Percentiles rank a stretch among this genome's conserved stretches.
These are phyloP conservation scores for Podospora conica DNA, from an alignment of 495 filamentous ascomycete genomes.

Conservation along the genomic window DNA sequence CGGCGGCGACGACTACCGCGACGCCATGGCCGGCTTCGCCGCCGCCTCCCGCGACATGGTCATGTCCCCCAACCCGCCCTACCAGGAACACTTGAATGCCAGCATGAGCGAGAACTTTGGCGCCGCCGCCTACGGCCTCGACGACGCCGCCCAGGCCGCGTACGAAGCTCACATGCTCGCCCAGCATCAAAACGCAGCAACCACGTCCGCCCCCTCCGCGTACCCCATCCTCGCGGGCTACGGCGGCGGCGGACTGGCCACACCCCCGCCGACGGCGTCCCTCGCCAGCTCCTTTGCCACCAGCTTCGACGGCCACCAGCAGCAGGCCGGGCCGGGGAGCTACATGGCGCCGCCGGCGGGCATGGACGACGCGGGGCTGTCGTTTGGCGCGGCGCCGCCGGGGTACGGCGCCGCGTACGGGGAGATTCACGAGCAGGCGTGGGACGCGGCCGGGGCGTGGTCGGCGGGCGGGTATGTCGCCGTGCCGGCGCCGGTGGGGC, in stretches of 20 bases:
- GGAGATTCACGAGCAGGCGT: background rate
- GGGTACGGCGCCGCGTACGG: background rate
- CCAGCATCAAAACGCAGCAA: background rate
- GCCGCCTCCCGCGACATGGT: slow-evolving; percentile 27
- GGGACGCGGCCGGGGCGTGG: background rate
- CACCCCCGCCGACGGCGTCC: slow-evolving; percentile 28
- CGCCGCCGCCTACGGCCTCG: slow-evolving; percentile 23
- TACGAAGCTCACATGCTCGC: slow-evolving; percentile 16
- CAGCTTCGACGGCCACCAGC: slow-evolving; percentile 14
- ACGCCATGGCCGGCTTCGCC: slow-evolving; percentile 14
- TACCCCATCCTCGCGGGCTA: slow-evolving; percentile 18
- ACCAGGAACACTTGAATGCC: slow-evolving; percentile 37
- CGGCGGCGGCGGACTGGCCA: slow-evolving; percentile 22
- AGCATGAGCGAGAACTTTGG: slow-evolving; percentile 43
- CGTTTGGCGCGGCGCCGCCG: background rate
- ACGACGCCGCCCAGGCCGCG: slow-evolving; percentile 10
- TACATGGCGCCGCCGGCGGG: slow-evolving; percentile 11
- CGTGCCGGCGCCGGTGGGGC: background rate
- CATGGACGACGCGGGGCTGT: background rate
- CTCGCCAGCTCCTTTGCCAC: slow-evolving; percentile 21
- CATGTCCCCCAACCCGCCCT: slow-evolving; percentile 41
- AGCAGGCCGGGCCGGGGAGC: slow-evolving; percentile 3
- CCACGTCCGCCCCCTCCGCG: background rate
- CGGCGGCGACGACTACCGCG: background rate
- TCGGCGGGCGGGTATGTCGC: background rate